Base-by-base conservation (phyloP, 2,329 filamentous ascomycete genomes). In the Orbilia blumenaviensis region DNA sequence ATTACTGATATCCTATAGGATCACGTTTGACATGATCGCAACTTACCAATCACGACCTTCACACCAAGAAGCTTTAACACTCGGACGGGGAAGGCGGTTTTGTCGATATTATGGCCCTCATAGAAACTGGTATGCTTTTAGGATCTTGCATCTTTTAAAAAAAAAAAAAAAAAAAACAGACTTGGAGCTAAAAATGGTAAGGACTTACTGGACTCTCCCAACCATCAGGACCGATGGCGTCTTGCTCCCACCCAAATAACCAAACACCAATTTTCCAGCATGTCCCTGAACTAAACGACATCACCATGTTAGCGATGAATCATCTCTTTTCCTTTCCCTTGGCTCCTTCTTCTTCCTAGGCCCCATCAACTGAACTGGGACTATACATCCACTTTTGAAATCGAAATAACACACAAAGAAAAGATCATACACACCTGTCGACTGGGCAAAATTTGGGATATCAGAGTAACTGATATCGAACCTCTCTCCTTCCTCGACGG, bases 211-310 rank as follows among this genome's bases (percentile, higher is more conserved):
- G 79, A 87, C 87, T 80, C 89, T 85, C 78, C 89, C 89, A 77
- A 90, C 88, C 82, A 91, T 86, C 79, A 90, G 84, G 27, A 90
- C 87, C 5, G 87, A 87, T 1, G 88, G 87, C 4, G 85, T 85
- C 78, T 86, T 84, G 48, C 84, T 82, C 16, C 83, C 81, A 1
- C 87, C 87, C 69, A 90, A 84, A 27, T 86, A 84, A 14, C 88
- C 88, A 81, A 90, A 90, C 7, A 90, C 86, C 69, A 91, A 84
- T 81, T 89, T 89, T 54, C 89, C 88, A 74, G 86, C 88, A 85
- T 91, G 89, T 32, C 89, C 89, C 52, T 84, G 82, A 14, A 89
- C 84, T 84, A 77, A 44, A 14, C 16, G 32, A 32, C 4, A 48
- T 32, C 64, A 34, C 41, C 42, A 27, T 32, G 54, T 63, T 36